These are phyloP conservation scores for Alternaria viburni DNA, from an alignment of 2,329 filamentous ascomycete species.

Conservation along the genomic window DNA sequence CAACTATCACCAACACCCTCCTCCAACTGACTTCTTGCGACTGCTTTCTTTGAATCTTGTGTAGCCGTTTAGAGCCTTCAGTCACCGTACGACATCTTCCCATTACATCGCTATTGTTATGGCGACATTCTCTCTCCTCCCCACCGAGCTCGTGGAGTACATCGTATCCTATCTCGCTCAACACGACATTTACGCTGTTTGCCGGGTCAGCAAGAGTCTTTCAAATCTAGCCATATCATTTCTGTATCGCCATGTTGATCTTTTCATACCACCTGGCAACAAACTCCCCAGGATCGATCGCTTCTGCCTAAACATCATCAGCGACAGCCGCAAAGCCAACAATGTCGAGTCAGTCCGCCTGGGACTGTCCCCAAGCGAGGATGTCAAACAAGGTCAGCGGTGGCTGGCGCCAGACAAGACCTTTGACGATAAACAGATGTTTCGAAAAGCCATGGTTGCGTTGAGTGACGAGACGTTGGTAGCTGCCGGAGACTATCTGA, in stretches of 20 bases:
- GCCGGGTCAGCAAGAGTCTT: conserved; percentile 18
- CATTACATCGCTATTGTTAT: conserved; percentile 7
- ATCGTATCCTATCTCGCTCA: conserved; percentile 27
- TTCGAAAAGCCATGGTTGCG: conserved; percentile 14
- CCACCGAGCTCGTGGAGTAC: conserved; percentile 33
- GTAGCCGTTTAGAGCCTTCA: fast-evolving
- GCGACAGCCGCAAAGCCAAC: conserved; percentile 18
- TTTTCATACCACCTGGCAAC: conserved; percentile 22
- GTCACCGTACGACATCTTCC: fast-evolving
- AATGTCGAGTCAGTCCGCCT: conserved; percentile 29
- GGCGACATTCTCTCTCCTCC: conserved; percentile 27
- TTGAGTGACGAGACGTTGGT: conserved; percentile 23
- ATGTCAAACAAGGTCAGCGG: conserved; percentile 19
- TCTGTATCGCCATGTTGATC: conserved; percentile 33
- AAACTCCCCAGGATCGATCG: conserved; percentile 32
- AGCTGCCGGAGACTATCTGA: conserved; percentile 19
- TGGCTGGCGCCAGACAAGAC: conserved; percentile 22
- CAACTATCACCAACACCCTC: neutral
- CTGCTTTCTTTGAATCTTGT: neutral
- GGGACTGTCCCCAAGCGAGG: conserved; percentile 21
- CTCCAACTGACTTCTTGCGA: neutral
- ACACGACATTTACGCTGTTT: conserved; percentile 22
- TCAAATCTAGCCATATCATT: conserved; percentile 20
- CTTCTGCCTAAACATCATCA: conserved; percentile 32
- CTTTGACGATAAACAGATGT: conserved; percentile 20